Conservation (phyloP, 139 green algal species). For the Chlorella sp. region DNA sequence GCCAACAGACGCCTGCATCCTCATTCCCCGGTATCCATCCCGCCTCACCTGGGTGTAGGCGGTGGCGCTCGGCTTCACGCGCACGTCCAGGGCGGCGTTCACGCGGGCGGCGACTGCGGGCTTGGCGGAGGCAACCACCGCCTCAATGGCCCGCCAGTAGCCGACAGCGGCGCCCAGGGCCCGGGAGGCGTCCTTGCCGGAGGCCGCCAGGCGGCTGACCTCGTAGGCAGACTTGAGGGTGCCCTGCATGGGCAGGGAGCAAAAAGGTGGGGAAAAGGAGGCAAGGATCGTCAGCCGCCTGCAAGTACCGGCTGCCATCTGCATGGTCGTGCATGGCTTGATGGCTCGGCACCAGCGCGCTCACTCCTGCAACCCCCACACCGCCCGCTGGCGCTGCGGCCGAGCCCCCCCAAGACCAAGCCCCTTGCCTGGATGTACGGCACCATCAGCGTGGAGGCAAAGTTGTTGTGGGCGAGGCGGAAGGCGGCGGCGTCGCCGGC, state of each 20-base stretch:
- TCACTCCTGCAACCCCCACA: neutral
- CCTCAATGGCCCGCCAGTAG: too few species aligned
- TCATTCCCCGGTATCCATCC: too few species aligned
- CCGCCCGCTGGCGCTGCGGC: neutral
- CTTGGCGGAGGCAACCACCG: too few species aligned
- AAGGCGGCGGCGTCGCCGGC: neutral
- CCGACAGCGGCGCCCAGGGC: too few species aligned
- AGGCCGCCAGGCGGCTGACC: neutral
- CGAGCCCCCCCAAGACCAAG: neutral
- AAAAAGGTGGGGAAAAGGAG: neutral
- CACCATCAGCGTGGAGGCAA: neutral
- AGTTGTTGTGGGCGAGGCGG: neutral
- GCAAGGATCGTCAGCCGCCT: neutral
- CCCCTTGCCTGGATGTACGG: neutral
- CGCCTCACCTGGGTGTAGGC: too few species aligned
- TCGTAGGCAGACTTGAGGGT: constrained; percentile 4
- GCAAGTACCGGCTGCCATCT: too few species aligned
- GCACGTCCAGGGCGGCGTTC: too few species aligned
- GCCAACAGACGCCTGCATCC: too few species aligned
- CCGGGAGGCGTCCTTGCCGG: too few species aligned
- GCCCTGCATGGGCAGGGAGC: neutral
- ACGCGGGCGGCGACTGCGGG: too few species aligned
- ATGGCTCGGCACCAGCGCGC: neutral
- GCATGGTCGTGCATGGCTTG: too few species aligned
- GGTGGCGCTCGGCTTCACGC: too few species aligned